phyloP scores from a whole-genome alignment of 208 protist species.

The Acanthamoeba triangularis region DNA sequence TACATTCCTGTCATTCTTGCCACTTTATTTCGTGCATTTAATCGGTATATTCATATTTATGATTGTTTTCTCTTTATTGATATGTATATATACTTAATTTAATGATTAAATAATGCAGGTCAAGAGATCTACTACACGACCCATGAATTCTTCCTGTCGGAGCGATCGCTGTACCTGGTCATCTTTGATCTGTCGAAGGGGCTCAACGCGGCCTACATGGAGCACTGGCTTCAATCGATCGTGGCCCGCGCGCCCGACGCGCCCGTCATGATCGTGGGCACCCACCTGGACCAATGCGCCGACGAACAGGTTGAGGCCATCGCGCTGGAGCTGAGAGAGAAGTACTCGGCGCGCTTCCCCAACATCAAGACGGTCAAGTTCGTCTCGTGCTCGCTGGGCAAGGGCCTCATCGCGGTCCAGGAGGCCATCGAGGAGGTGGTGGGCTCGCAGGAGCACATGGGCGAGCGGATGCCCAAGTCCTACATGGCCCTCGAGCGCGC shows the following conservation, averaged over 20 bases:
- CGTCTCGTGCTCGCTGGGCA: background rate
- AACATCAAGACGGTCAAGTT: slow-evolving; percentile 71
- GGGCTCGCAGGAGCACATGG: slow-evolving; percentile 44
- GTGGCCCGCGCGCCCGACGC: slow-evolving; percentile 75
- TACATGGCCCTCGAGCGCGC: slow-evolving; percentile 59
- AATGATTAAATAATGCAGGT: background rate
- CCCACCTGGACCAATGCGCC: slow-evolving; percentile 77
- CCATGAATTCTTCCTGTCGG: slow-evolving; percentile 86
- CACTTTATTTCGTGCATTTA: background rate
- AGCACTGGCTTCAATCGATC: slow-evolving; percentile 83
- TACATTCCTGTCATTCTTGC: background rate
- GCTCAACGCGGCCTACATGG: slow-evolving; percentile 32
- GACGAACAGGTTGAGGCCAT: slow-evolving; percentile 3
- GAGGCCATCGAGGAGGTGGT: slow-evolving; percentile 31
- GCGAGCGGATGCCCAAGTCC: slow-evolving; percentile 62
- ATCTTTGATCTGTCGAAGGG: slow-evolving; percentile 79
- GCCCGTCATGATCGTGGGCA: slow-evolving; percentile 84
- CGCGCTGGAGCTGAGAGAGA: background rate
- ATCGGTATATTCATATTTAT: background rate
- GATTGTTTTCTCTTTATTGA: no score
- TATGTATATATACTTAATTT: background rate
- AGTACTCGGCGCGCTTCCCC: slow-evolving; percentile 6
- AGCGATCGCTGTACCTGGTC: slow-evolving; percentile 82
- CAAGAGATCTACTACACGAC: slow-evolving; percentile 85
- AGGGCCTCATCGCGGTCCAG: background rate